Evolutionary conservation across 2,329 filamentous ascomycete genomes (phyloP).

Genomic region (Arthroderma sp.): DNA sequence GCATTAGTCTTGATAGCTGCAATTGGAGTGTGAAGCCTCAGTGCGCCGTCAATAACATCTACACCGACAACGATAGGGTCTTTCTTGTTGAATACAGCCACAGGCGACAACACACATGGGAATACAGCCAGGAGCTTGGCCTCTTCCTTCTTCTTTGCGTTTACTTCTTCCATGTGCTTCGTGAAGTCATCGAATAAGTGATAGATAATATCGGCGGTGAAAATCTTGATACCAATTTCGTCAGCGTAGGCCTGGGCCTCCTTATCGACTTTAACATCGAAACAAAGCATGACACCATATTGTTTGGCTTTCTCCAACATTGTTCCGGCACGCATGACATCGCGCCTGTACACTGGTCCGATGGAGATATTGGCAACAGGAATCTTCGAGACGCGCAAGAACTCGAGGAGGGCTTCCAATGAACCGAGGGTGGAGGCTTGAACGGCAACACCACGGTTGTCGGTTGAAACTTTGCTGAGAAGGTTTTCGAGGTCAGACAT

Average conservation of each 20-base stretch:
- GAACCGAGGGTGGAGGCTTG: constrained; percentile 96
- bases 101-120: constrained; percentile 78
- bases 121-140: constrained; percentile 92
- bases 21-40: constrained; percentile 79
- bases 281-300: constrained; percentile 97
- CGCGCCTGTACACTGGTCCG: constrained; percentile 92
- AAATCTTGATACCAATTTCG: constrained; percentile 90
- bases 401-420: constrained; percentile 88
- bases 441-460: constrained; percentile 87
- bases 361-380: constrained; percentile 95
- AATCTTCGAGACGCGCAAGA: constrained; percentile 91
- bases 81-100: constrained; percentile 98
- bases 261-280: constrained; percentile 98
- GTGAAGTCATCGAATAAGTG: constrained; percentile 96
- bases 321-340: constrained; percentile 83
- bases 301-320: constrained; percentile 96
- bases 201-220: constrained; percentile 98
- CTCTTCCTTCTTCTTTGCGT: constrained; percentile 90
- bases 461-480: constrained; percentile 80
- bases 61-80: constrained; percentile 89
- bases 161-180: constrained; percentile 76
- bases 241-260: constrained; percentile 85
- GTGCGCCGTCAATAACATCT: constrained; percentile 81
- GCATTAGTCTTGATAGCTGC: constrained; percentile 73
- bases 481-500: constrained; percentile 87